Conservation (phyloP, 805 yeast species). For the Schwanniomyces polymorphus region DNA sequence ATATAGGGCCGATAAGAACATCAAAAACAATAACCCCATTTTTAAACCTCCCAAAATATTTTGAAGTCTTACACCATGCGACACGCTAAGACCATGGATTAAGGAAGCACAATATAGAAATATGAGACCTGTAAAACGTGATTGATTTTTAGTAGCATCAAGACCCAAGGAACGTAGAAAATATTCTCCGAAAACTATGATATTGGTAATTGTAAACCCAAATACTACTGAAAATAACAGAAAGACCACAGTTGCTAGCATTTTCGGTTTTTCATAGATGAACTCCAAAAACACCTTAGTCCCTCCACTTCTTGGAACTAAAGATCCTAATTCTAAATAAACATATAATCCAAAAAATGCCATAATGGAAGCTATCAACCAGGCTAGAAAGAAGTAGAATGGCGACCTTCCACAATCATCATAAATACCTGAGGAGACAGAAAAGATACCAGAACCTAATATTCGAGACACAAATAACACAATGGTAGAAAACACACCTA, state of each 20-base stretch:
- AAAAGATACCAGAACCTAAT: slow-evolving; percentile 77
- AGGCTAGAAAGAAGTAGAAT: slow-evolving; percentile 55
- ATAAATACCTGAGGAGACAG: slow-evolving; percentile 66
- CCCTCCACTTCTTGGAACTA: slow-evolving; percentile 76
- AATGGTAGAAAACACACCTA: slow-evolving; percentile 67
- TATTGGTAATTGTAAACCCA: slow-evolving; percentile 55
- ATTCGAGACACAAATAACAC: slow-evolving; percentile 66
- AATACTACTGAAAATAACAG: slow-evolving; percentile 50
- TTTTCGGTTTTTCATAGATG: slow-evolving; percentile 59
- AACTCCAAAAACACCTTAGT: slow-evolving; percentile 70
- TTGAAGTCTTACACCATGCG: slow-evolving; percentile 59
- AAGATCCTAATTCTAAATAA: slow-evolving; percentile 68
- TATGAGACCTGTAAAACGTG: slow-evolving; percentile 31
- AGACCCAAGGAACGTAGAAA: slow-evolving; percentile 46
- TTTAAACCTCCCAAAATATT: slow-evolving; percentile 65
- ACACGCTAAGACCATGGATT: slow-evolving; percentile 61
- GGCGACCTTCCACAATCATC: slow-evolving; percentile 70
- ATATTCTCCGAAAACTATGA: slow-evolving; percentile 65
- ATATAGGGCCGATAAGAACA: slow-evolving; percentile 60
- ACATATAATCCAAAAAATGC: slow-evolving; percentile 69
- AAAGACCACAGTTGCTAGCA: slow-evolving; percentile 53
- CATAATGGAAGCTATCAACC: slow-evolving; percentile 61
- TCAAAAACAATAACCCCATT: slow-evolving; percentile 49
- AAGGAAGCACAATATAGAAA: slow-evolving; percentile 27
- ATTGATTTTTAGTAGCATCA: slow-evolving; percentile 33